phyloP scores from a whole-genome alignment of 192 early-diverging fungal genomes.

The Linnemannia hyalina region DNA sequence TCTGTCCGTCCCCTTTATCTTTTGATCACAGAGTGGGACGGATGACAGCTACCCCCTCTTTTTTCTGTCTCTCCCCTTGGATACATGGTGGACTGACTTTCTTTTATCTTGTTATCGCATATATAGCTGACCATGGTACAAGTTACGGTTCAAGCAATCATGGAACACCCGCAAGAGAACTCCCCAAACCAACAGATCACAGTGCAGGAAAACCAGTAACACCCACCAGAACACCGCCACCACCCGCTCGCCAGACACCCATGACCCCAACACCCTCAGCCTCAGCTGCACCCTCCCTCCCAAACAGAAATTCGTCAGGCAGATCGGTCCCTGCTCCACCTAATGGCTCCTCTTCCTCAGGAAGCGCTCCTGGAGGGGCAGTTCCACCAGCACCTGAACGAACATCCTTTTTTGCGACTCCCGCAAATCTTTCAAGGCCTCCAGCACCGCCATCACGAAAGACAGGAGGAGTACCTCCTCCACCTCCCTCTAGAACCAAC shows the following conservation, averaged over 20 bases:
- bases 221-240: slow-evolving; percentile 33
- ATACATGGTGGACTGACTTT: background rate
- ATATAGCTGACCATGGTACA: slow-evolving; percentile 38
- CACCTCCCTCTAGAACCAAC: slow-evolving; percentile 18
- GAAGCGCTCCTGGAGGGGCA: slow-evolving; percentile 15
- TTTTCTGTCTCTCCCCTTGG: background rate
- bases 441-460: slow-evolving; percentile 29
- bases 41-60: background rate
- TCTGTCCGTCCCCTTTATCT: background rate
- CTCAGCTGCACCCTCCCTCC: slow-evolving; percentile 12
- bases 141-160: slow-evolving; percentile 13
- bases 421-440: slow-evolving; percentile 33
- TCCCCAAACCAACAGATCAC: slow-evolving; percentile 43
- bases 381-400: slow-evolving; percentile 41
- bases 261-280: slow-evolving; percentile 21
- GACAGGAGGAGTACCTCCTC: slow-evolving; percentile 20
- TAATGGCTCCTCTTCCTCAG: slow-evolving; percentile 13
- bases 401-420: slow-evolving; percentile 3
- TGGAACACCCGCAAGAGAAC: slow-evolving; percentile 30
- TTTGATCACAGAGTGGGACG: background rate
- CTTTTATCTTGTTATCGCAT: background rate
- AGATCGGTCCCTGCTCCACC: slow-evolving; percentile 28
- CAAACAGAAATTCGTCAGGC: slow-evolving; percentile 29
- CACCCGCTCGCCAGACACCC: slow-evolving; percentile 31
- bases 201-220: slow-evolving; percentile 24